Evolutionary conservation across 2,329 filamentous ascomycete genomes (phyloP), one percentile per base, ranked within the genome.

Genomic region (Calonectria hongkongensis): DNA sequence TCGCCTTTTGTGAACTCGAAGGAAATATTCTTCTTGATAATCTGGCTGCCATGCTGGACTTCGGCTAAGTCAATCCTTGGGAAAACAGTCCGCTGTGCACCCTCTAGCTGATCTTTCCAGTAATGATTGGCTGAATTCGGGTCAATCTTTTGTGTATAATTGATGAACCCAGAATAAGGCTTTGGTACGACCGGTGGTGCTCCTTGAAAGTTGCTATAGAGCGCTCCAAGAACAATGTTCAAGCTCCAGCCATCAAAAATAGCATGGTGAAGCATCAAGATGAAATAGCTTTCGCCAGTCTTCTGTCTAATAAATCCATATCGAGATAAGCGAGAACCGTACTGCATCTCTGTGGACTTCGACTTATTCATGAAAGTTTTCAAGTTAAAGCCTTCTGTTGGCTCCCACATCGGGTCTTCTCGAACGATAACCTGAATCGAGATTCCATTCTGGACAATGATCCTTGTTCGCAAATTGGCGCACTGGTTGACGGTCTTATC

Each of bases 11-110:
- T 21, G 30, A 12, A 2, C 50, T 25, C 41, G 15, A 58, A 60
- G 89, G 84, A 69, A 88, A 86, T 69, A 87, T 83, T 74, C 86
- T 1, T 89, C 79, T 5, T 88, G 80, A 1, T 86, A 87, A 75
- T 89, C 85, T 7, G 88, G 84, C 64, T 54, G 12, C 21, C 48
- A 9, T 13, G 48, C 8, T 30, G 18, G 18, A 51, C 58, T 33
- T 60, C 33, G 5, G 48, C 18, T 3, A 39, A 27, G 13, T 66
- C 64, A 13, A 36, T 66, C n/a, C 48, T 36, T 28, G 66, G 66
- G 66, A 68, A 68, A 13, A 54, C 30, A 27, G 66, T 54, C 5
- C 54, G 39, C n/a, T 68, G 50, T 12, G 66, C 66, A 7, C 54
- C 50, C 4, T 48, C 27, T 18, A 68, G 21, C 16, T 68, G 66